Base-by-base conservation (phyloP, 2,329 filamentous ascomycete species). In the Biscogniauxia sp. region DNA sequence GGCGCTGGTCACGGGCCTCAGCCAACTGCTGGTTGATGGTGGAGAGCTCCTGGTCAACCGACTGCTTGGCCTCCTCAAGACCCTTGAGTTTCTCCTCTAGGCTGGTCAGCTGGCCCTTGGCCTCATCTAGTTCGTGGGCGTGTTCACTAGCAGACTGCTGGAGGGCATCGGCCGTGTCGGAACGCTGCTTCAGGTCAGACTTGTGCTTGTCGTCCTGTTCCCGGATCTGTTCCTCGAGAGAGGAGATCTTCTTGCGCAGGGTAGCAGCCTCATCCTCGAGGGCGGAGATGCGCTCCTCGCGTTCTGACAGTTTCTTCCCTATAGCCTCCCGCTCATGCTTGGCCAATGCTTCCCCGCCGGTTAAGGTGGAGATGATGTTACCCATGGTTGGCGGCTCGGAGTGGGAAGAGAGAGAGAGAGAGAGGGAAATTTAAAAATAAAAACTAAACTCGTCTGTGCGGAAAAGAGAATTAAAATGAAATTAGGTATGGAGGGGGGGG, bases 341-440 rank as follows among this genome's bases (percentile, higher is more conserved):
- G 64, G 71, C 70, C 53, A 76, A 59, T 54, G 72, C 70, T 67
- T 73, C 74, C 67, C 72, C 73, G 63, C 67, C 69, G n/a, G 73
- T 70, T 66, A 78, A 75, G 60, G 72, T 73, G 64, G 74, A 76
- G 63, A 79, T 72, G 64, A 77, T 76, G 69, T 76, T 75, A 68
- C 76, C 76, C 76, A 78, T 78, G 59, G 56, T 67, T 52, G 60
- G 54, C n/a, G 59, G 51, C 23, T 28, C 15, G 37, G 52, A 5
- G 45, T n/a, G 28, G 56, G 53, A 28, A 49, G 7, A 20, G 20
- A 37, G 49, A 41, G 32, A 20, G 28, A 32, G 6, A 32, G 6
- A 13, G 6, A 32, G 9, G 9, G 28, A 32, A 32, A 32, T 2
- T 9, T n/a, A n/a, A n/a, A 32, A 32, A 32, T 8, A 32, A 32